Evolutionary conservation across 1,284 basidiomycete genomes (phyloP).

Genomic region (Coniferiporia sulphurascens): DNA sequence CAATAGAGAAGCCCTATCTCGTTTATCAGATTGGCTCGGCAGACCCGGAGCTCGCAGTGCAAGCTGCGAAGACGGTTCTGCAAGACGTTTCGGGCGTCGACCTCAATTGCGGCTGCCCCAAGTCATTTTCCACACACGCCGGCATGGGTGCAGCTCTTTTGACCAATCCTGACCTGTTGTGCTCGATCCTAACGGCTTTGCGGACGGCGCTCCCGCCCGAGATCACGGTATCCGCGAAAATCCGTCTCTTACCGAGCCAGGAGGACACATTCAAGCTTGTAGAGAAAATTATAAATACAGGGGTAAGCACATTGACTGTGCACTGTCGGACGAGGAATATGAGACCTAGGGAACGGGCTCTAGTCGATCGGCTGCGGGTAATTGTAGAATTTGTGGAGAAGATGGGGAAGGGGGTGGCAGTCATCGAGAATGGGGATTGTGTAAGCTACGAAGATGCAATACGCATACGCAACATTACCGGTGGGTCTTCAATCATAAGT

Average conservation of each 20-base stretch:
- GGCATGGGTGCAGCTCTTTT: slow-evolving; percentile 98
- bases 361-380: slow-evolving; percentile 76
- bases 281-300: slow-evolving; percentile 81
- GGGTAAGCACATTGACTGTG: slow-evolving; percentile 86
- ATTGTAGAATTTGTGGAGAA: slow-evolving; percentile 78
- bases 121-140: slow-evolving; percentile 90
- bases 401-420: slow-evolving; percentile 70
- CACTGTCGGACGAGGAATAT: slow-evolving; percentile 95
- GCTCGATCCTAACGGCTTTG: slow-evolving; percentile 78
- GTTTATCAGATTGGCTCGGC: slow-evolving; percentile 93
- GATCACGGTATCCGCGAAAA: slow-evolving; percentile 88
- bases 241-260: slow-evolving; percentile 82
- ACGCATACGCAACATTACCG: slow-evolving; percentile 69
- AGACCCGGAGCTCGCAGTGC: slow-evolving; percentile 83
- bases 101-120: slow-evolving; percentile 93
- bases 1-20: slow-evolving; percentile 87
- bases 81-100: slow-evolving; percentile 93
- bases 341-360: slow-evolving; percentile 80
- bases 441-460: slow-evolving; percentile 75
- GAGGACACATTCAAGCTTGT: slow-evolving; percentile 86
- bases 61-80: slow-evolving; percentile 84
- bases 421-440: slow-evolving; percentile 95
- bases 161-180: slow-evolving; percentile 86
- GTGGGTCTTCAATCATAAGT: slow-evolving; percentile 33
- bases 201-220: slow-evolving; percentile 69